phyloP scores from a whole-genome alignment of 495 filamentous ascomycete species.

The Friedmanniomyces endolithicus region DNA sequence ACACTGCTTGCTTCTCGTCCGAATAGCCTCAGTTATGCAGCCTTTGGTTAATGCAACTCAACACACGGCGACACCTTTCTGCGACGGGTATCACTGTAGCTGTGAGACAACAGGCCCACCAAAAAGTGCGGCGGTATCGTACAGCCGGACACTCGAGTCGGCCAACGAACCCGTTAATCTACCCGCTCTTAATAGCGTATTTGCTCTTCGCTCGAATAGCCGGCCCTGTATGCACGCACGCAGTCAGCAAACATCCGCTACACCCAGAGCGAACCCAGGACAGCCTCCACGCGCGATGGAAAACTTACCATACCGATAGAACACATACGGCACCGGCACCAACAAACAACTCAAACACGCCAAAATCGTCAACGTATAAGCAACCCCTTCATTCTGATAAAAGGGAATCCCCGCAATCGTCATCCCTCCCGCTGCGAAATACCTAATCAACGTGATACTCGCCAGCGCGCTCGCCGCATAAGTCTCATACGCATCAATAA shows the following conservation, averaged over 20 bases:
- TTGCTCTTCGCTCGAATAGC: not conserved
- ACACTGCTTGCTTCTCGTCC: too few species aligned
- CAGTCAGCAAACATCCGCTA: not conserved
- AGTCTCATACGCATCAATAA: conserved; percentile 27
- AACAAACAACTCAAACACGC: conserved; percentile 39
- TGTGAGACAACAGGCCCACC: too few species aligned
- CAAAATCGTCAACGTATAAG: conserved; percentile 46
- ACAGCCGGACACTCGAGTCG: too few species aligned
- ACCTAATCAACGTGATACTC: conserved; percentile 25
- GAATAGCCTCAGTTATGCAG: too few species aligned
- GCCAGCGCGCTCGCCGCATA: conserved; percentile 25
- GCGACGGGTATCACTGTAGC: too few species aligned
- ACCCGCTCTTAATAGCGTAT: not conserved
- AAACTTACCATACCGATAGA: conserved; percentile 38
- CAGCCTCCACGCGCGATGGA: too few species aligned
- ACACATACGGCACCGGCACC: conserved; percentile 42
- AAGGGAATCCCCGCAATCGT: conserved; percentile 38
- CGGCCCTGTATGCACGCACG: not conserved
- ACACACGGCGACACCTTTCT: too few species aligned
- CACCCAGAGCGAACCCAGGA: too few species aligned
- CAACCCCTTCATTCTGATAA: conserved; percentile 42
- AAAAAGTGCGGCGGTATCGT: too few species aligned
- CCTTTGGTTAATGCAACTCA: too few species aligned
- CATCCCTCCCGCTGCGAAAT: conserved; percentile 31
- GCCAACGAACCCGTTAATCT: not conserved